These are phyloP conservation scores for Ophiocordyceps camponoti-rufipedis DNA, from an alignment of 2,329 filamentous ascomycete genomes.

Conservation along the genomic window DNA sequence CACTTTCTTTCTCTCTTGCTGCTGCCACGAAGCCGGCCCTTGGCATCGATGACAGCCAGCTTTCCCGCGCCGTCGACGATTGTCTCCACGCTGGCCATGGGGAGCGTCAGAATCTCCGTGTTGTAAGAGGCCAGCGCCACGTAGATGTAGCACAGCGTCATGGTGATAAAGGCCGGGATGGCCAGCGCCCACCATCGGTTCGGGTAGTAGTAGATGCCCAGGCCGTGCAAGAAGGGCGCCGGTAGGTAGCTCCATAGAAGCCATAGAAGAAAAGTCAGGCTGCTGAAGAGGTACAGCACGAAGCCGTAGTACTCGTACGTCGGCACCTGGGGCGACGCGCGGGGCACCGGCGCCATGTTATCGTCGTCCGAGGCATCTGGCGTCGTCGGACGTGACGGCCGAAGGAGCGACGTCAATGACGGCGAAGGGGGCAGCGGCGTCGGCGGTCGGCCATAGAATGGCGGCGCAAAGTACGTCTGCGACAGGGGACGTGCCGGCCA, in stretches of 20 bases:
- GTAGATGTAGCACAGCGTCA: constrained; percentile 81
- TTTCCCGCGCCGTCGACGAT: constrained; percentile 82
- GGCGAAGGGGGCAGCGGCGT: constrained; percentile 86
- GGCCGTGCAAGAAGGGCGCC: constrained; percentile 73
- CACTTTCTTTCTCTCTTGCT: constrained; percentile 17
- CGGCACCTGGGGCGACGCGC: constrained; percentile 83
- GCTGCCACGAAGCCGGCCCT: constrained; percentile 31
- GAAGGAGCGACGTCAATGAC: constrained; percentile 76
- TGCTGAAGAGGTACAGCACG: constrained; percentile 82
- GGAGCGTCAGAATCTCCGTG: constrained; percentile 69
- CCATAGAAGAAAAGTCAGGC: constrained; percentile 57
- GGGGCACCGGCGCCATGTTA: constrained; percentile 65
- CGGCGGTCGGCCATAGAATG: constrained; percentile 94
- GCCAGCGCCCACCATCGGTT: constrained; percentile 96
- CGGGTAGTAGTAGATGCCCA: constrained; percentile 93
- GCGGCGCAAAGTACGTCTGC: constrained; percentile 49
- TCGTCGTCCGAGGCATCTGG: constrained; percentile 86
- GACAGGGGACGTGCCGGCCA: constrained; percentile 25
- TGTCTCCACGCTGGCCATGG: constrained; percentile 64
- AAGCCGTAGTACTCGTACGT: constrained; percentile 99
- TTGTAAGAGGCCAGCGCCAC: constrained; percentile 85
- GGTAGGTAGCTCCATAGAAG: constrained; percentile 79
- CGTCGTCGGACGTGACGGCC: constrained; percentile 80
- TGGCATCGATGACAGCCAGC: constrained; percentile 63
- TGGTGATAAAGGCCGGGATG: constrained; percentile 77